A percentile compares a stretch with the other conserved stretches of the same genome.
Evolutionary conservation across 1,139 yeast species (phyloP).

Genomic region (Kurtzmaniella quercitrusa): DNA sequence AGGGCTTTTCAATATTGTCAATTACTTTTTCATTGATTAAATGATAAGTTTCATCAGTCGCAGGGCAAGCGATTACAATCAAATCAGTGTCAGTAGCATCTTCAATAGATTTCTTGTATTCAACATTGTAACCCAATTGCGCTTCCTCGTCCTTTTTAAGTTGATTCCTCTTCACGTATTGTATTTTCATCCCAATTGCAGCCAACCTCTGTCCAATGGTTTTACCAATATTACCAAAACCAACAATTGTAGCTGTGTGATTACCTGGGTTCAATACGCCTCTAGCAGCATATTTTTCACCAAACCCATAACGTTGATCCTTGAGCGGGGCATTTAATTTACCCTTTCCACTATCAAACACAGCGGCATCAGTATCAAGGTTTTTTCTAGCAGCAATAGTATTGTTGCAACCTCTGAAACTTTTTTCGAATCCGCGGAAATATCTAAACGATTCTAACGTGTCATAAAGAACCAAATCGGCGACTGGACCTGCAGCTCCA

Average conservation of each 20-base stretch:
- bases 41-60: slow-evolving; percentile 53
- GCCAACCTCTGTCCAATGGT: slow-evolving; percentile 55
- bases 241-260: slow-evolving; percentile 64
- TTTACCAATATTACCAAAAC: slow-evolving; percentile 77
- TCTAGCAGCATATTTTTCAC: slow-evolving; percentile 39
- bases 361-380: slow-evolving; percentile 25
- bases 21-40: slow-evolving; percentile 51
- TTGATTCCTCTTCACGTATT: slow-evolving; percentile 56
- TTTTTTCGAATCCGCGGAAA: slow-evolving; percentile 47
- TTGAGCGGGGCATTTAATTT: slow-evolving; percentile 20
- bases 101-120: slow-evolving; percentile 37
- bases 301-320: slow-evolving; percentile 39
- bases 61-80: slow-evolving; percentile 67
- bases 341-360: slow-evolving; percentile 34
- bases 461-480: slow-evolving; percentile 65
- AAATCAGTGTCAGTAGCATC: slow-evolving; percentile 47
- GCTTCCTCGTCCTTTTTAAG: slow-evolving; percentile 35
- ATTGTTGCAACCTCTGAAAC: slow-evolving; percentile 32
- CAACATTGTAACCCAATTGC: slow-evolving; percentile 41
- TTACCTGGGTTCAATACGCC: slow-evolving; percentile 48
- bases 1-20: slow-evolving; percentile 44
- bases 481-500: slow-evolving; percentile 67
- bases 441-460: slow-evolving; percentile 61
- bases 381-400: slow-evolving; percentile 40
- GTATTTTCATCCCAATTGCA: slow-evolving; percentile 63